phyloP scores from a whole-genome alignment of 345 rosid species.

The Ceriops tagal region DNA sequence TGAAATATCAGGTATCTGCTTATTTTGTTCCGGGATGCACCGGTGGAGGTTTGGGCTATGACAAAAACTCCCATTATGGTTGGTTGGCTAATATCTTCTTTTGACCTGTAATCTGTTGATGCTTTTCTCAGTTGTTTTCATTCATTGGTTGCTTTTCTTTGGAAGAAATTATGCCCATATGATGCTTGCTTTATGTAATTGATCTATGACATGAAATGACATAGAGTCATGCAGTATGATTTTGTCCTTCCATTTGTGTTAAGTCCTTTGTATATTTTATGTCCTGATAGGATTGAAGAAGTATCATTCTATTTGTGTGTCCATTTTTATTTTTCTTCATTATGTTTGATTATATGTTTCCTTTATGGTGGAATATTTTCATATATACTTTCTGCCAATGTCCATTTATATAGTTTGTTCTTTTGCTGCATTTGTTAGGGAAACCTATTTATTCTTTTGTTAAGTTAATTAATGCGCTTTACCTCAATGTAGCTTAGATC shows the following conservation, averaged over 20 bases:
- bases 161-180: background rate
- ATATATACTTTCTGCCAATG: too few relatives aligned
- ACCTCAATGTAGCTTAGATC: slow-evolving; percentile 94
- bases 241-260: too few relatives aligned
- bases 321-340: too few relatives aligned
- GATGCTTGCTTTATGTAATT: slow-evolving; percentile 2
- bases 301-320: too few relatives aligned
- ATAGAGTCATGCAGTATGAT: background rate
- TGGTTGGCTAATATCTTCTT: slow-evolving; percentile 27
- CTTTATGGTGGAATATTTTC: too few relatives aligned
- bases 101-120: background rate
- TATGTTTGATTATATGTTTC: too few relatives aligned
- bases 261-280: too few relatives aligned
- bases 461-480: slow-evolving; percentile 42
- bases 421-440: slow-evolving; percentile 6
- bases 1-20: slow-evolving; percentile 73
- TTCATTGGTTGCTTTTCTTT: background rate
- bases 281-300: too few relatives aligned
- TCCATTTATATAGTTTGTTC: background rate
- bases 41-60: slow-evolving; percentile 99
- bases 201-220: background rate
- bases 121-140: background rate
- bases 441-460: slow-evolving; percentile 3
- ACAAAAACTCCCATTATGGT: slow-evolving; percentile 95
- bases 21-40: slow-evolving; percentile 96